These are phyloP conservation scores for Uronychia binucleata DNA, from an alignment of 73 alveolate species.

Conservation along the genomic window DNA sequence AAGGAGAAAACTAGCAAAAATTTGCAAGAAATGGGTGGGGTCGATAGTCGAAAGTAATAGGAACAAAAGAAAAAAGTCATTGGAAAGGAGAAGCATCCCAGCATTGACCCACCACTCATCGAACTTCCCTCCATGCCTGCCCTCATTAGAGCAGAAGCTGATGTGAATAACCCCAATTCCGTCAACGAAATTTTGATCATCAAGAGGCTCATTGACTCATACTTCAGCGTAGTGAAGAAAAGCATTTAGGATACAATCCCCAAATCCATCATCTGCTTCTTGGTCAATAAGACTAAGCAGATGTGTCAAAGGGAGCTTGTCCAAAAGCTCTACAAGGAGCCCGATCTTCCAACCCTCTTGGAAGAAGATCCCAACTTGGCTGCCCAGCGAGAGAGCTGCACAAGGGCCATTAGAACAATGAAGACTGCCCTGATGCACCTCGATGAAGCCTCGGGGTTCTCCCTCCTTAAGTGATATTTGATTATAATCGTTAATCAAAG, in stretches of 20 bases:
- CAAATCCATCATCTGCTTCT: constrained; percentile 73
- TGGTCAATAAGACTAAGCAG: constrained; percentile 70
- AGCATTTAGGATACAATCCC: constrained; percentile 78
- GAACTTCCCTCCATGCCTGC: constrained; percentile 48
- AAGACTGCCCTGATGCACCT: constrained; percentile 21
- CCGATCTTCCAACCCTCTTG: constrained; percentile 29
- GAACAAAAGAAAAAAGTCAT: no score
- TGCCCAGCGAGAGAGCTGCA: constrained; percentile 29
- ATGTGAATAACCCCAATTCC: constrained; percentile 35
- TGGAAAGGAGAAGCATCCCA: no score
- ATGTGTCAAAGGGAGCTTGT: constrained; percentile 41
- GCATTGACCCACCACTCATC: no score
- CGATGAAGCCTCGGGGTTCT: constrained; percentile 47
- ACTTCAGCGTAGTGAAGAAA: constrained; percentile 75
- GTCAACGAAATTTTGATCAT: constrained; percentile 72
- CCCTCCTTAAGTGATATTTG: background rate
- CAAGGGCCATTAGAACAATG: constrained; percentile 20
- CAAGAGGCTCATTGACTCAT: constrained; percentile 69
- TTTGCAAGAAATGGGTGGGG: no score
- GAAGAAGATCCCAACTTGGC: constrained; percentile 49
- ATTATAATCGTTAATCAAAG: no score
- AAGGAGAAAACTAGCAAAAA: no score
- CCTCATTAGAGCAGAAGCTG: constrained; percentile 39
- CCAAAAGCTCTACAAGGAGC: constrained; percentile 33
- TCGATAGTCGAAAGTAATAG: no score